Evolutionary conservation across 176 grass and related monocot species (phyloP), one percentile per base, ranked within the genome.

Genomic region (Chloris gayana): DNA sequence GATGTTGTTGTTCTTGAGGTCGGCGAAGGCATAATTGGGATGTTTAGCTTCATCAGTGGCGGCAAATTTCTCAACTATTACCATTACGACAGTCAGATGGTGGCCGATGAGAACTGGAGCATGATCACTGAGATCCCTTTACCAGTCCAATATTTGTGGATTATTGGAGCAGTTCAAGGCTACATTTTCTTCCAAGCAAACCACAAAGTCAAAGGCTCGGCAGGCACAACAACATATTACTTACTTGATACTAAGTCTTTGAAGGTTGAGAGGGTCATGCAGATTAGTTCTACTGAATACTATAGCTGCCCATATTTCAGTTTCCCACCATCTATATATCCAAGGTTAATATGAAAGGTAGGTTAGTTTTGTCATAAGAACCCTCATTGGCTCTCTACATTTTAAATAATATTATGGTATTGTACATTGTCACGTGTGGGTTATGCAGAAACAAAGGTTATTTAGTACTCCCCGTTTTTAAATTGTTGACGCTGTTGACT

Each of bases 271-370:
- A 22, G 2, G 13, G 0, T 12, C 8, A 4, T 33, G 2, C 3
- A 19, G 42, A 25, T 17, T 10, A 13, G 35, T 2, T 7, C 4
- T 3, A 3, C 0, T 7, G 14, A 5, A 15, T 0, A 1, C 18
- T 2, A 0, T 26, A 14, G 13, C 9, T 56, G 4, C 1, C 29
- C 51, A 7, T 74, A 74, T 54, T 56, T 25, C 18, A 9, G 50
- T n/a, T 74, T 74, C 19, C 50, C 50, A 38, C 71, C 49, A 37
- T 74, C 17, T 19, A 54, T 56, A 41, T 50, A 44, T 50, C 70
- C 45, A 18, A 21, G 18, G n/a, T 57, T 19, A 18, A 25, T 34
- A 14, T 56, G 49, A 24, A 58, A 22, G 17, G 21, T 74, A 56
- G 10, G 37, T n/a, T 15, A 0, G 9, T n/a, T n/a, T 13, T 33